Conservation (phyloP, 805 yeast species). For the Vanderwaltozyma verrucispora region DNA sequence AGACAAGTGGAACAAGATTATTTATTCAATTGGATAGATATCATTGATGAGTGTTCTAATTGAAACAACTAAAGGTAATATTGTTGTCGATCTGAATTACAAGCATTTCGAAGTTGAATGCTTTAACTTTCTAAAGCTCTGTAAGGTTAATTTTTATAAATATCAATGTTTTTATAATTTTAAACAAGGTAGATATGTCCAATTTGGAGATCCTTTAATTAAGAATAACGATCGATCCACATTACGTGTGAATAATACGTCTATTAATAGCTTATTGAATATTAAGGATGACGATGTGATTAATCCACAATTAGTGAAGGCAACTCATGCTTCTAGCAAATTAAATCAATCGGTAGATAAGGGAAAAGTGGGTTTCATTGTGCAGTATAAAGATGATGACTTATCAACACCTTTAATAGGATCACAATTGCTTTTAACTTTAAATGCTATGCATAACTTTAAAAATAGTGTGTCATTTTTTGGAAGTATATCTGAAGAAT, state of each 20-base stretch:
- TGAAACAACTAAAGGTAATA: constrained; percentile 1
- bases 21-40: too few relatives aligned
- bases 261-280: constrained; percentile 1
- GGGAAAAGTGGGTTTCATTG: neutral
- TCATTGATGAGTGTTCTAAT: constrained; percentile 3
- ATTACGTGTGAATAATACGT: neutral
- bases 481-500: neutral
- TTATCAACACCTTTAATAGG: neutral
- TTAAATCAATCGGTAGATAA: neutral
- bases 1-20: too few relatives aligned
- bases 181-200: neutral
- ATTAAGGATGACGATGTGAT: neutral
- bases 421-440: neutral
- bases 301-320: neutral
- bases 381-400: neutral
- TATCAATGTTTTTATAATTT: constrained; percentile 1
- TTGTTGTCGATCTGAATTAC: neutral
- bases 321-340: neutral
- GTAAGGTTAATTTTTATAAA: constrained; percentile 1
- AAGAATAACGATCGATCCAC: neutral
- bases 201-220: neutral
- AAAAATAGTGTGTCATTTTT: neutral
- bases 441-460: neutral
- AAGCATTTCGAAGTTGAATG: neutral
- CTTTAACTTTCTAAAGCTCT: constrained; percentile 3